Evolutionary conservation across 352 stramenopile genomes (phyloP).

Genomic region (Phytophthora pini): DNA sequence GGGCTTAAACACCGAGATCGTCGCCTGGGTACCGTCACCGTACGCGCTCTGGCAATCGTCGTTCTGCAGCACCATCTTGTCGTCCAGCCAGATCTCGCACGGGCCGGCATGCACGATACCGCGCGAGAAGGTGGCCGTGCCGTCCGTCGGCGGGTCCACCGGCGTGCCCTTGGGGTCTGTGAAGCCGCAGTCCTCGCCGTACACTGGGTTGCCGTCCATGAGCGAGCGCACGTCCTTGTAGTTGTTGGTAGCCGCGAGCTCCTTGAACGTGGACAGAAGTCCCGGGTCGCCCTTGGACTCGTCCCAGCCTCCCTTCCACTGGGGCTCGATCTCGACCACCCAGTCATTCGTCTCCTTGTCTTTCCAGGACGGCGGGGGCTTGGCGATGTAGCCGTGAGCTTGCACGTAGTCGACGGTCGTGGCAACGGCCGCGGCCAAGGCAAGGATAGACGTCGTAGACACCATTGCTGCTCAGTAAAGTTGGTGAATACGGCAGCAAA

Average conservation of each 20-base stretch:
- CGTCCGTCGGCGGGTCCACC: conserved; percentile 26
- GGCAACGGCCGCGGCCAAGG: conserved; percentile 21
- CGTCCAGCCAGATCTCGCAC: conserved; percentile 41
- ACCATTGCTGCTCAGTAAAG: conserved; percentile 19
- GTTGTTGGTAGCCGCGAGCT: conserved; percentile 22
- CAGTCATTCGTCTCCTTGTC: conserved; percentile 30
- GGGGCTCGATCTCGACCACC: conserved; percentile 41
- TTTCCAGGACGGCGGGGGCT: conserved; percentile 30
- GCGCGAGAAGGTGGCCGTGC: conserved; percentile 38
- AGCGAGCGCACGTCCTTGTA: conserved; percentile 30
- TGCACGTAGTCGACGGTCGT: conserved; percentile 26
- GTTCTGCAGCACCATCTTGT: conserved; percentile 38
- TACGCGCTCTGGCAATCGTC: conserved; percentile 37
- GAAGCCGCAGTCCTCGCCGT: conserved; percentile 36
- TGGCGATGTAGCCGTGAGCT: conserved; percentile 23
- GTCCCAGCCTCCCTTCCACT: conserved; percentile 37
- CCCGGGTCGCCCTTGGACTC: conserved; percentile 22
- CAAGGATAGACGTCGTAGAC: conserved; percentile 25
- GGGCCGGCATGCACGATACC: conserved; percentile 33
- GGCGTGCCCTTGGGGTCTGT: conserved; percentile 32
- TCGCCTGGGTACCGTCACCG: conserved; percentile 28
- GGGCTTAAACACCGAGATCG: conserved; percentile 36
- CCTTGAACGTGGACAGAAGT: conserved; percentile 35
- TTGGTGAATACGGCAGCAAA: conserved; percentile 13
- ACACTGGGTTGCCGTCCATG: conserved; percentile 33